Percentiles rank a stretch among this genome's conserved stretches.
Evolutionary conservation across 176 grass and related monocot species (phyloP).

Genomic region (Areca catechu): DNA sequence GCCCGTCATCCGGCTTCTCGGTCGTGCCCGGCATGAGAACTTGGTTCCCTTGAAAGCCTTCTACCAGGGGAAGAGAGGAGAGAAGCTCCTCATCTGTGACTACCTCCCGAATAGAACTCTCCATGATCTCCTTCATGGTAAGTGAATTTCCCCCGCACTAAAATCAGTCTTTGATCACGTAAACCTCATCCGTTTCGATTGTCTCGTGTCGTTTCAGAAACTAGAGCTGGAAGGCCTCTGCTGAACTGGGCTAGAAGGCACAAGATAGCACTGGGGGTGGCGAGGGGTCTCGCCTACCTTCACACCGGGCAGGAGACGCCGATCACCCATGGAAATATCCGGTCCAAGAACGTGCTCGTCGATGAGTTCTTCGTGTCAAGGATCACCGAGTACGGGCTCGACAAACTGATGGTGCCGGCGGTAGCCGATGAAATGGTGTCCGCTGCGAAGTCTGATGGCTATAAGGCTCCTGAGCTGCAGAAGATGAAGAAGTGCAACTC

Average conservation of each 20-base stretch:
- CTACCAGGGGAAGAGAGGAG: conserved; percentile 81
- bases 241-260: conserved; percentile 75
- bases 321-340: conserved; percentile 48
- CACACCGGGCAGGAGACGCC: conserved; percentile 52
- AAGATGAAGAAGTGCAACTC: conserved; percentile 41
- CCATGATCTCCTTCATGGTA: conserved; percentile 58
- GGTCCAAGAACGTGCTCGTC: conserved; percentile 57
- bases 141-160: background rate
- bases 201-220: conserved; percentile 19
- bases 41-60: conserved; percentile 71
- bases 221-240: conserved; percentile 32
- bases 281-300: conserved; percentile 66
- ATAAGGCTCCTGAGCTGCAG: conserved; percentile 73
- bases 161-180: background rate
- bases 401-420: conserved; percentile 51
- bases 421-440: conserved; percentile 65
- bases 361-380: conserved; percentile 65
- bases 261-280: conserved; percentile 76
- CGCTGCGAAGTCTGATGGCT: conserved; percentile 53
- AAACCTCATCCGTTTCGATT: conserved; percentile 2
- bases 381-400: conserved; percentile 46
- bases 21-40: conserved; percentile 75
- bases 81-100: conserved; percentile 92
- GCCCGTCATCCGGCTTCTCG: conserved; percentile 47
- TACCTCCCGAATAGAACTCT: conserved; percentile 52